Conservation (phyloP, 345 rosid species). For the Sapria himalayana region DNA sequence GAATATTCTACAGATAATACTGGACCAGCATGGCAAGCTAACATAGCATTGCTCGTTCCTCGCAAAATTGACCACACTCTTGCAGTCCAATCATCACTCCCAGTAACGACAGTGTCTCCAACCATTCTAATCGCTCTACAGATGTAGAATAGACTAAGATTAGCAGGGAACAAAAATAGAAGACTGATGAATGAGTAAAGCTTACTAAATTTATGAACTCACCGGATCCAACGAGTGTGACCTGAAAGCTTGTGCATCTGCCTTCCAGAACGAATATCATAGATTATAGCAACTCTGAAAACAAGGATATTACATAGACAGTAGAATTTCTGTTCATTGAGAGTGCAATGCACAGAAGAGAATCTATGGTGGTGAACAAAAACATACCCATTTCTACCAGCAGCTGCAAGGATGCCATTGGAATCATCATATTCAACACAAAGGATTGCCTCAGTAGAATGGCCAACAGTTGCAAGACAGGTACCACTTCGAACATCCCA, state of each 20-base stretch:
- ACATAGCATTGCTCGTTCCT: slow-evolving; percentile 79
- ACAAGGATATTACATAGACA: too few species aligned
- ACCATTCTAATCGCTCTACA: slow-evolving; percentile 94
- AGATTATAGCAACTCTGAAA: slow-evolving; percentile 73
- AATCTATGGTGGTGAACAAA: not conserved
- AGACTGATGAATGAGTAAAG: too few species aligned
- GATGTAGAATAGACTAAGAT: too few species aligned
- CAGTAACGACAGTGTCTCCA: slow-evolving; percentile 78
- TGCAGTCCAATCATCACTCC: slow-evolving; percentile 99
- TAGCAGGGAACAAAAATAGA: too few species aligned
- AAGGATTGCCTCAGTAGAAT: slow-evolving; percentile 70
- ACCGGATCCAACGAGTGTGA: slow-evolving; percentile 94
- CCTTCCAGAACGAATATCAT: slow-evolving; percentile 95
- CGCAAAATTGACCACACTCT: slow-evolving; percentile 91
- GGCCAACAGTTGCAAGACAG: slow-evolving; percentile 97
- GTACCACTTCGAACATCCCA: slow-evolving; percentile 99
- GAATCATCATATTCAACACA: slow-evolving; percentile 97
- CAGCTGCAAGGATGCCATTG: slow-evolving; percentile 87
- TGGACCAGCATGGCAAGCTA: slow-evolving; percentile 97
- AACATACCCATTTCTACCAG: slow-evolving; percentile 91
- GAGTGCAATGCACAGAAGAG: too few species aligned
- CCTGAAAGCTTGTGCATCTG: slow-evolving; percentile 96
- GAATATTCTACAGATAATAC: slow-evolving; percentile 72
- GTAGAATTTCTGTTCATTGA: too few species aligned
- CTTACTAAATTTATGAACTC: too few species aligned